phyloP scores from a whole-genome alignment of 257 asterid genomes.

The Plectranthus barbatus region DNA sequence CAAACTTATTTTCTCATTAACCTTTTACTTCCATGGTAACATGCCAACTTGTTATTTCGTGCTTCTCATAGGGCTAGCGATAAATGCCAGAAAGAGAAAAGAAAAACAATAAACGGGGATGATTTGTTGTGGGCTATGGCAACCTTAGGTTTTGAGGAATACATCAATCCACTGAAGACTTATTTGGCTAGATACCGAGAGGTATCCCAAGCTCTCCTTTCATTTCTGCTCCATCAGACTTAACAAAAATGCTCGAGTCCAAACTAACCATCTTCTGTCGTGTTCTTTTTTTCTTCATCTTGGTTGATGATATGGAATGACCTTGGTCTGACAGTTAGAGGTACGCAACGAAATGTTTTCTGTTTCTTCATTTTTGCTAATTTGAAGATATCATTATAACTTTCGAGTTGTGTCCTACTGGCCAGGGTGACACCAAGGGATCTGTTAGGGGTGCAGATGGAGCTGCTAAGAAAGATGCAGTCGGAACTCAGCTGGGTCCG shows the following conservation, averaged over 20 bases:
- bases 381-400: conserved; percentile 9
- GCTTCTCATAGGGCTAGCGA: conserved; percentile 43
- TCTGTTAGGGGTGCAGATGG: conserved; percentile 46
- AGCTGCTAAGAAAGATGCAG: conserved; percentile 27
- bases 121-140: conserved; percentile 60
- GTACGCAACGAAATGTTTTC: conserved; percentile 24
- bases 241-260: not conserved
- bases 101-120: conserved; percentile 63
- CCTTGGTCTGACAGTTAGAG: conserved; percentile 43
- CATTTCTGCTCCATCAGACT: not conserved
- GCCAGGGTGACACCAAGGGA: conserved; percentile 55
- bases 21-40: not conserved
- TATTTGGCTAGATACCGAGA: conserved; percentile 57
- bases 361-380: not conserved
- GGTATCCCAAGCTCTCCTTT: conserved; percentile 26
- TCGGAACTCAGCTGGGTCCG: conserved; percentile 36
- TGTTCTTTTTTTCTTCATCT: conserved; percentile 5
- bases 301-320: conserved; percentile 16
- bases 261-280: conserved; percentile 7
- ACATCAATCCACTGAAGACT: conserved; percentile 43
- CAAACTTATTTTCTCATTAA: not conserved
- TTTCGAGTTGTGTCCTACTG: conserved; percentile 9
- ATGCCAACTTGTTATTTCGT: not conserved
- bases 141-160: conserved; percentile 55
- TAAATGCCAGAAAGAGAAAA: conserved; percentile 55